Conservation (phyloP, 768 basidiomycete species). For the Suillus placidus region DNA sequence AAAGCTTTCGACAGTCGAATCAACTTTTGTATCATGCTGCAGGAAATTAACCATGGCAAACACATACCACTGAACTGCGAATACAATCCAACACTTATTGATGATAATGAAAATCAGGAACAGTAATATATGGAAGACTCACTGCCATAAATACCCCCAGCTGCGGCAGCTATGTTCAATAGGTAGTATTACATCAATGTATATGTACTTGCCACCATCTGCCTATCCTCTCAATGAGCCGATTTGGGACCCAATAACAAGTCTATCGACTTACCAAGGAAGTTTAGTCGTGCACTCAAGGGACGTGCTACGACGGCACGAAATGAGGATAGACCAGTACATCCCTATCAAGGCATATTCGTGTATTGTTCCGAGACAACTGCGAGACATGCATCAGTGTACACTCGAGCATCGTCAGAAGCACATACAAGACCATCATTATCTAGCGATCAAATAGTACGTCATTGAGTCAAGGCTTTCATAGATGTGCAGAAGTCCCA, state of each 20-base stretch:
- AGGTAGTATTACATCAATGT: not conserved
- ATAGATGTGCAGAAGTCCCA: too few relatives aligned
- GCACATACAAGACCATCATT: not conserved
- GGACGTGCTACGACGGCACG: not conserved
- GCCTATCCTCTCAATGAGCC: not conserved
- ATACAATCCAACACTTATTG: conserved; percentile 20
- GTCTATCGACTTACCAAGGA: not conserved
- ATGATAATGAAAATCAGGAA: not conserved
- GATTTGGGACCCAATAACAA: not conserved
- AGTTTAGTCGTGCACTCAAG: not conserved
- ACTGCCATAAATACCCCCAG: not conserved
- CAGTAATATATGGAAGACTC: not conserved
- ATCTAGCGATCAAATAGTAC: not conserved
- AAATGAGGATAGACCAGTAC: conserved; percentile 9
- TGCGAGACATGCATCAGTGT: not conserved
- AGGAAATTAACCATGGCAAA: not conserved
- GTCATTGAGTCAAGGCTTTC: not conserved
- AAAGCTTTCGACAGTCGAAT: conserved; percentile 17
- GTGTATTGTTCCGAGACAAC: not conserved
- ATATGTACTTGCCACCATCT: not conserved
- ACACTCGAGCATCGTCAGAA: not conserved
- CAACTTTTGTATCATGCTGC: not conserved
- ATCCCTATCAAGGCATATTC: conserved; percentile 2
- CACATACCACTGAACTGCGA: conserved; percentile 25
- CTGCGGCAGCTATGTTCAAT: not conserved